Evolutionary conservation across 148 eudicot genomes (phyloP).

Genomic region (Oxyria digyna): DNA sequence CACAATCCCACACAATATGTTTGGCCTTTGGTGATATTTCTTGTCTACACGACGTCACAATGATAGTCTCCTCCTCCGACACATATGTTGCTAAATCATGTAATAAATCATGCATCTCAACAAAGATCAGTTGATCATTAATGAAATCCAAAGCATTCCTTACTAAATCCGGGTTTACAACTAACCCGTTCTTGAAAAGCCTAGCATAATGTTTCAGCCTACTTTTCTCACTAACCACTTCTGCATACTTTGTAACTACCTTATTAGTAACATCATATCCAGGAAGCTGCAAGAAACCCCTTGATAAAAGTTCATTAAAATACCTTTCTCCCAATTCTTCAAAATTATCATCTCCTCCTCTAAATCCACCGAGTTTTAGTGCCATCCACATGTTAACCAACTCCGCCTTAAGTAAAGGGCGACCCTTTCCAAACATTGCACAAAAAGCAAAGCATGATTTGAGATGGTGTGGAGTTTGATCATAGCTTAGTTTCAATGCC

Average conservation of each 20-base stretch:
- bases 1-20: neutral
- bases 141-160: no score
- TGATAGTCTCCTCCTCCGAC: neutral
- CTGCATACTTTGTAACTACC: neutral
- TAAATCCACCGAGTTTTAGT: neutral
- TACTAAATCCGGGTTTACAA: neutral
- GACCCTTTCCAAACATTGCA: conserved; percentile 12
- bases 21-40: neutral
- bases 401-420: neutral
- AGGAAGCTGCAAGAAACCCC: conserved; percentile 14
- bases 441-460: conserved; percentile 13
- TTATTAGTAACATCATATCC: neutral
- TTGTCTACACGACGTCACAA: neutral
- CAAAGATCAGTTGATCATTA: neutral
- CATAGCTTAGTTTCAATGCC: conserved; percentile 14
- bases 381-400: conserved; percentile 17
- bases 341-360: conserved; percentile 2
- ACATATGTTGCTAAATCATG: conserved; percentile 1
- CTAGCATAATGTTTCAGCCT: neutral
- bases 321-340: conserved; percentile 10
- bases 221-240: neutral
- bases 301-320: conserved; percentile 10
- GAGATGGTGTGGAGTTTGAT: conserved; percentile 7
- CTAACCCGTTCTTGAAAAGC: neutral
- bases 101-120: conserved; percentile 3